These are phyloP conservation scores for Sphagnum fallax DNA, from an alignment of 228 moss, liverwort and hornwort species.

Conservation along the genomic window DNA sequence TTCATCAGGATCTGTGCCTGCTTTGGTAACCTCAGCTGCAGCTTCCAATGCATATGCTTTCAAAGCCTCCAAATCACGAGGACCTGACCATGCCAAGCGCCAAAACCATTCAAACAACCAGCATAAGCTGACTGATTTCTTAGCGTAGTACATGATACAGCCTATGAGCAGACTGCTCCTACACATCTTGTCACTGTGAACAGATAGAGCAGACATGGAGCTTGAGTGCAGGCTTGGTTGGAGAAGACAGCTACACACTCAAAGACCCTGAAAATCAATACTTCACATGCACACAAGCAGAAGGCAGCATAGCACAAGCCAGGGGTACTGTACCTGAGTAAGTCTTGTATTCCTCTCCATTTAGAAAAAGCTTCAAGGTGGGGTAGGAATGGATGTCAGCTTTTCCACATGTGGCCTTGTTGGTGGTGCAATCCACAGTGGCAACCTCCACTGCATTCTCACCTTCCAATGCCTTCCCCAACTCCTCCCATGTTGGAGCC, in stretches of 20 bases:
- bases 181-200: no score
- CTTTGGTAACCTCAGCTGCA: slow-evolving; percentile 40
- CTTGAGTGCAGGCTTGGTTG: no score
- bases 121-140: no score
- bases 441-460: slow-evolving; percentile 75
- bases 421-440: slow-evolving; percentile 68
- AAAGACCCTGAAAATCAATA: no score
- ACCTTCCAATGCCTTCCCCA: slow-evolving; percentile 66
- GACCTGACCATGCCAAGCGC: slow-evolving; percentile 9
- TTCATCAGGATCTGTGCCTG: background rate
- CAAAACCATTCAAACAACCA: no score
- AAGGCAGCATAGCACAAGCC: no score
- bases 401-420: slow-evolving; percentile 62
- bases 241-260: no score
- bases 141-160: no score
- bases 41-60: slow-evolving; percentile 52
- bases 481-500: slow-evolving; percentile 73
- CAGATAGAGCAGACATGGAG: no score
- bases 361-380: slow-evolving; percentile 59
- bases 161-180: no score
- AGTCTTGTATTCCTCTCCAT: slow-evolving; percentile 72
- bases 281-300: no score
- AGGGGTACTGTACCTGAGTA: slow-evolving; percentile 28
- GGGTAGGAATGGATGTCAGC: slow-evolving; percentile 71
- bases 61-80: slow-evolving; percentile 62